Evolutionary conservation across 208 protist genomes (phyloP).

Genomic region (Trypanosoma platydactyli): DNA sequence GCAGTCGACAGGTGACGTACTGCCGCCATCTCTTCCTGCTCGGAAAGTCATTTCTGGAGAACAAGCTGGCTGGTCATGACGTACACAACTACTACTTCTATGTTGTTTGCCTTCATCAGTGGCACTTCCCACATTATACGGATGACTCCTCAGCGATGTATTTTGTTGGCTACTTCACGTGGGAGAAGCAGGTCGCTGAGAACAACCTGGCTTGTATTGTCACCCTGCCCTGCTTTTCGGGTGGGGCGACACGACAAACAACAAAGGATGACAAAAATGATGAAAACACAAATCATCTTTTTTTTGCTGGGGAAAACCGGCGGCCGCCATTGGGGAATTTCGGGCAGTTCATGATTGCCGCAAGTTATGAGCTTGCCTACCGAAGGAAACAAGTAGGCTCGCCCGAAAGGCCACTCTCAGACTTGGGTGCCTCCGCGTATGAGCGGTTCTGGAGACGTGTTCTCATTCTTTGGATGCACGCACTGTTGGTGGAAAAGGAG

Average conservation of each 20-base stretch:
- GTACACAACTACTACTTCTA: constrained; percentile 90
- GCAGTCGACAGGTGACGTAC: constrained; percentile 75
- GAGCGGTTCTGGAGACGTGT: constrained; percentile 87
- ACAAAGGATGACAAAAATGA: no score
- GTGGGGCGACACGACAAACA: constrained; percentile 5
- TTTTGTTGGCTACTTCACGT: constrained; percentile 98
- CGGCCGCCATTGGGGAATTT: constrained; percentile 58
- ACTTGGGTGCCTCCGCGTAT: constrained; percentile 95
- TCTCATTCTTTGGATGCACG: constrained; percentile 65
- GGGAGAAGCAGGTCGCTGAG: constrained; percentile 95
- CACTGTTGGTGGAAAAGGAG: not conserved
- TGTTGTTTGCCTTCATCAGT: constrained; percentile 78
- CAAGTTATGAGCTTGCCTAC: constrained; percentile 98
- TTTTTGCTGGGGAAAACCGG: not conserved
- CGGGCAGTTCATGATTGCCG: constrained; percentile 97
- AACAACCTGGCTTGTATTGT: constrained; percentile 99
- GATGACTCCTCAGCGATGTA: constrained; percentile 63
- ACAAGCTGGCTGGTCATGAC: constrained; percentile 87
- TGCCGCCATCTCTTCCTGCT: constrained; percentile 83
- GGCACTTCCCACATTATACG: constrained; percentile 73
- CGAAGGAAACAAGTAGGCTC: constrained; percentile 94
- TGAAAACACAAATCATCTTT: no score
- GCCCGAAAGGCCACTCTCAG: constrained; percentile 98
- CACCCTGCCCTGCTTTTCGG: constrained; percentile 95
- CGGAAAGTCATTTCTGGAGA: constrained; percentile 90